Percentiles rank a stretch among this genome's conserved stretches.
Conservation (phyloP, 106 monocot genomes). For the Chionographis japonica region DNA sequence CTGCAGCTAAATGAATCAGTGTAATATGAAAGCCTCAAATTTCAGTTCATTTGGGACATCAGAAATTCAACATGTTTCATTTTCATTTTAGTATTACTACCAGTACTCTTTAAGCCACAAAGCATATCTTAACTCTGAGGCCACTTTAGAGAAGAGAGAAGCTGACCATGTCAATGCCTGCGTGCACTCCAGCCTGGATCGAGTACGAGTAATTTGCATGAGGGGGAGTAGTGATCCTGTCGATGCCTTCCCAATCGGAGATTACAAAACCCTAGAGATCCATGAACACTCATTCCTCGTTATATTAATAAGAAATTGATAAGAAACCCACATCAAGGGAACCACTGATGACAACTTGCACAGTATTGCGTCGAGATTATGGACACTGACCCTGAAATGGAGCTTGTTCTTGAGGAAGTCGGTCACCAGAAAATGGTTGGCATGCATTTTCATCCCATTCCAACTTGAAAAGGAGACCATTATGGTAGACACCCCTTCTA, state of each 20-base stretch:
- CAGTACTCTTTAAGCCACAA: too few species aligned
- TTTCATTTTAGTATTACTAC: too few species aligned
- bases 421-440: slow-evolving; percentile 59
- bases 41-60: too few species aligned
- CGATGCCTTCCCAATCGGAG: slow-evolving; percentile 62
- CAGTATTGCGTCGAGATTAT: too few species aligned
- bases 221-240: slow-evolving; percentile 38
- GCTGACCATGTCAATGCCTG: slow-evolving; percentile 71
- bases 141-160: background rate
- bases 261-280: slow-evolving; percentile 55
- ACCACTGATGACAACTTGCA: too few species aligned
- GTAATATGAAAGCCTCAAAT: too few species aligned
- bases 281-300: too few species aligned
- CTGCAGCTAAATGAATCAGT: too few species aligned
- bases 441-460: slow-evolving; percentile 91
- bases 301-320: too few species aligned
- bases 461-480: slow-evolving; percentile 88
- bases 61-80: too few species aligned
- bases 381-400: slow-evolving; percentile 47
- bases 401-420: slow-evolving; percentile 69
- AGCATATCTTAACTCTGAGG: background rate
- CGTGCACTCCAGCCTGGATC: slow-evolving; percentile 34
- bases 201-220: slow-evolving; percentile 59
- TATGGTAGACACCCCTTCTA: slow-evolving; percentile 66
- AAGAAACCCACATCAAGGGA: too few species aligned